Percentiles rank a stretch among this genome's conserved stretches.
Evolutionary conservation across 2,329 filamentous ascomycete genomes (phyloP).

Genomic region (Trichocomaceae sp.): DNA sequence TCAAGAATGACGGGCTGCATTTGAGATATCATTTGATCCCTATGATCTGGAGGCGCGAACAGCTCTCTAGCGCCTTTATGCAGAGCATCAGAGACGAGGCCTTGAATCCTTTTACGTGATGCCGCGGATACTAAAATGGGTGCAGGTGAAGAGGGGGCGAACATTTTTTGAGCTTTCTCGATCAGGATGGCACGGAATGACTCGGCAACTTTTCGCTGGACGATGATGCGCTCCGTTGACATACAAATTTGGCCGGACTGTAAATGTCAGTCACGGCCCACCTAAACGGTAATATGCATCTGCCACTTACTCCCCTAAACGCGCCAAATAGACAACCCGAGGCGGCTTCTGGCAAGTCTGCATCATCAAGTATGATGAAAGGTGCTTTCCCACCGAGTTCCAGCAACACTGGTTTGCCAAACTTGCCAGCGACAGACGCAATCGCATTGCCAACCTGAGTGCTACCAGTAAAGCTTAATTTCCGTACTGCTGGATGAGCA

Average conservation of each 20-base stretch:
- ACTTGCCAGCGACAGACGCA: slow-evolving; percentile 29
- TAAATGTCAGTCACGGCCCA: too few species aligned
- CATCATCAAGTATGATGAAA: slow-evolving; percentile 41
- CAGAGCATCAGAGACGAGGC: slow-evolving; percentile 4
- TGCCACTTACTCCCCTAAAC: slow-evolving; percentile 34
- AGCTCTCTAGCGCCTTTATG: background rate
- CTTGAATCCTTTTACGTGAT: background rate
- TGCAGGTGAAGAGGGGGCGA: background rate
- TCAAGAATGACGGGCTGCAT: slow-evolving; percentile 59
- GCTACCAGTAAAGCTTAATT: slow-evolving; percentile 43
- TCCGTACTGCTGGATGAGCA: slow-evolving; percentile 31
- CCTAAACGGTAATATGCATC: too few species aligned
- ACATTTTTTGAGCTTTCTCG: background rate
- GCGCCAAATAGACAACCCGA: slow-evolving; percentile 41
- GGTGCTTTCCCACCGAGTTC: slow-evolving; percentile 46
- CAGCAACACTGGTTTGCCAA: slow-evolving; percentile 43
- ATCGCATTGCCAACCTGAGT: slow-evolving; percentile 39
- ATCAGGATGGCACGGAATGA: slow-evolving; percentile 29
- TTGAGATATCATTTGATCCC: slow-evolving; percentile 20
- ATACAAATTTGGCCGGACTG: slow-evolving; percentile 33
- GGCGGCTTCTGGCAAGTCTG: slow-evolving; percentile 40
- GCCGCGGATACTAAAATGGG: background rate
- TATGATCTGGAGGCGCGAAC: background rate
- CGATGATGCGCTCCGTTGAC: slow-evolving; percentile 26
- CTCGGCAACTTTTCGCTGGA: background rate